These are phyloP conservation scores for Mortierella sp. DNA, from an alignment of 371 early-diverging fungal species.

Conservation along the genomic window DNA sequence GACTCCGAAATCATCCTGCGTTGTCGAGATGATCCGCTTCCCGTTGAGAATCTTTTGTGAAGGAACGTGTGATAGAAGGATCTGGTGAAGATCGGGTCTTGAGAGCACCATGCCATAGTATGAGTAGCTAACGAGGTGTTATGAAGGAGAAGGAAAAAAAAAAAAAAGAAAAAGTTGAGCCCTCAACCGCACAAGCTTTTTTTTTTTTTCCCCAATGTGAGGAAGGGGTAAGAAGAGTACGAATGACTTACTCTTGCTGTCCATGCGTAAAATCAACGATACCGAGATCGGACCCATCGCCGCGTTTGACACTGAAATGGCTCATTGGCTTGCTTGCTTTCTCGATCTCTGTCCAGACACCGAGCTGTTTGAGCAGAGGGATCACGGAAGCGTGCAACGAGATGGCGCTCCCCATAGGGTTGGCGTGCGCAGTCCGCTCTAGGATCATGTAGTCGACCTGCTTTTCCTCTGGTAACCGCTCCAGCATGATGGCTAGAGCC, in stretches of 20 bases:
- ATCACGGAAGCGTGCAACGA: constrained; percentile 45
- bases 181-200: no score
- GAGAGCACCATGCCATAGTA: constrained; percentile 40
- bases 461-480: constrained; percentile 38
- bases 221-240: no score
- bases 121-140: constrained; percentile 20
- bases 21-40: constrained; percentile 31
- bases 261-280: constrained; percentile 44
- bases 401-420: constrained; percentile 47
- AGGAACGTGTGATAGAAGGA: constrained; percentile 34
- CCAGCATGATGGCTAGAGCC: constrained; percentile 45
- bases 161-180: constrained; percentile 3
- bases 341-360: constrained; percentile 42
- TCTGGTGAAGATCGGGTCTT: constrained; percentile 39
- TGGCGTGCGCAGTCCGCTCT: constrained; percentile 24
- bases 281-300: constrained; percentile 49
- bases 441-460: constrained; percentile 50
- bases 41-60: constrained; percentile 41
- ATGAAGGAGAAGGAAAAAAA: not conserved
- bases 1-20: constrained; percentile 44
- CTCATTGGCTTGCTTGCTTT: constrained; percentile 50
- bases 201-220: not conserved
- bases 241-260: constrained; percentile 23
- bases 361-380: constrained; percentile 42
- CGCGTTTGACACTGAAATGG: constrained; percentile 44